A percentile compares a stretch with the other conserved stretches of the same genome.
phyloP scores from a whole-genome alignment of 441 rosid genomes.

The Arabidopsis hybrid region DNA sequence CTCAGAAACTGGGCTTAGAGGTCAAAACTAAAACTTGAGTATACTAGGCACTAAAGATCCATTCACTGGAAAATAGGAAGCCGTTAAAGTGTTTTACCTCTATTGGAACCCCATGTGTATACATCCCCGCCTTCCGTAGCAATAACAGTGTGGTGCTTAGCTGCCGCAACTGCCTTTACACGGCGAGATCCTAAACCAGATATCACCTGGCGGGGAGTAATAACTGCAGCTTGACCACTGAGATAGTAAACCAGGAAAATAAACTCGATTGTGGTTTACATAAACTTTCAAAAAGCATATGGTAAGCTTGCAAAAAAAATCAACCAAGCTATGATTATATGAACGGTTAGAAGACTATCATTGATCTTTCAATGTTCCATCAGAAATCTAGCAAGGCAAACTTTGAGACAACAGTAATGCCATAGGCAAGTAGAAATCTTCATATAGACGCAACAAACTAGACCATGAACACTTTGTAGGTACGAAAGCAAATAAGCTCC shows the following conservation, averaged over 20 bases:
- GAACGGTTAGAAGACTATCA: slow-evolving; percentile 11
- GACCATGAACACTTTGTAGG: slow-evolving; percentile 6
- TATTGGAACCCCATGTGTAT: slow-evolving; percentile 98
- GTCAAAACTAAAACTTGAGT: not conserved
- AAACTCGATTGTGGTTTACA: slow-evolving; percentile 29
- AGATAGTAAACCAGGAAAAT: slow-evolving; percentile 45
- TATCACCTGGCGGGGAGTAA: slow-evolving; percentile 95
- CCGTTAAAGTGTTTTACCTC: slow-evolving; percentile 61
- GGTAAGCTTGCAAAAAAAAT: slow-evolving; percentile 3
- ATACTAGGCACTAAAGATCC: slow-evolving; percentile 1
- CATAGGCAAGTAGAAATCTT: slow-evolving; percentile 12
- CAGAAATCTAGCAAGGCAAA: slow-evolving; percentile 6
- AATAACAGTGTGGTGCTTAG: slow-evolving; percentile 97
- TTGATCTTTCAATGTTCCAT: slow-evolving; percentile 12
- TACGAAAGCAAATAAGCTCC: slow-evolving; percentile 4
- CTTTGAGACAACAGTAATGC: slow-evolving; percentile 4
- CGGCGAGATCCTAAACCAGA: slow-evolving; percentile 84
- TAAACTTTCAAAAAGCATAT: not conserved
- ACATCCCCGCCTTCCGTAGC: slow-evolving; percentile 94
- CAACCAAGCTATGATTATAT: slow-evolving; percentile 2
- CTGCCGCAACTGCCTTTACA: slow-evolving; percentile 96
- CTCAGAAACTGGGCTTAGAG: not conserved
- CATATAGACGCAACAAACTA: not conserved
- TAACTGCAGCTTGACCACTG: slow-evolving; percentile 99
- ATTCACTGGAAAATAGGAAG: slow-evolving; percentile 15